Percentiles rank a stretch among this genome's conserved stretches.
These are phyloP conservation scores for Aspergillus avenaceus DNA, from an alignment of 495 filamentous ascomycete species.

Conservation along the genomic window DNA sequence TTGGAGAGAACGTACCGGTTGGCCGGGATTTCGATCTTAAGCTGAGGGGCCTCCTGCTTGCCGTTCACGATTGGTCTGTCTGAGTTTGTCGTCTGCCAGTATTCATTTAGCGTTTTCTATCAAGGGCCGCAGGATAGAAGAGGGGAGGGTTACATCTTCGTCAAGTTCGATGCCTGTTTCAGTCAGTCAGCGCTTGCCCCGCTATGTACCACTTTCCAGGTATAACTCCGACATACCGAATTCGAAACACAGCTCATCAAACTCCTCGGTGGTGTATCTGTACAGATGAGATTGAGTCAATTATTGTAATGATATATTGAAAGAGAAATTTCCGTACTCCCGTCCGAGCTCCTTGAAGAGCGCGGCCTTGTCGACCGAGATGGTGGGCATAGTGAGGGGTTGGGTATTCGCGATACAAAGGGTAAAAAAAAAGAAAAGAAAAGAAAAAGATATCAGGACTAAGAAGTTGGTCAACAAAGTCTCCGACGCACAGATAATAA, in stretches of 20 bases:
- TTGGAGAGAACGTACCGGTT: slow-evolving; percentile 57
- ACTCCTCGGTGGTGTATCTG: slow-evolving; percentile 87
- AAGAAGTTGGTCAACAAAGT: slow-evolving; percentile 2
- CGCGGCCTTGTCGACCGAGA: slow-evolving; percentile 88
- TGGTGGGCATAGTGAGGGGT: slow-evolving; percentile 68
- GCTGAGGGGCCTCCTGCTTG: slow-evolving; percentile 80
- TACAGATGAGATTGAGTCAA: background rate
- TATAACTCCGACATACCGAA: slow-evolving; percentile 59
- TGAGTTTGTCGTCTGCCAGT: slow-evolving; percentile 61
- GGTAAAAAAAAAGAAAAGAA: slow-evolving; percentile 5
- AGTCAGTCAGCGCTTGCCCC: slow-evolving; percentile 34
- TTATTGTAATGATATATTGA: background rate
- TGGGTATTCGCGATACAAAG: slow-evolving; percentile 17
- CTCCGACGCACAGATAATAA: background rate
- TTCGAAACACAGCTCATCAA: slow-evolving; percentile 97
- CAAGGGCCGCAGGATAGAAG: background rate
- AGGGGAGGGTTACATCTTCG: slow-evolving; percentile 62
- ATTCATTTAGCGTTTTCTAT: slow-evolving; percentile 4
- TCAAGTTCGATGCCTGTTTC: slow-evolving; percentile 84
- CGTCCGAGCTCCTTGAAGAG: slow-evolving; percentile 89
- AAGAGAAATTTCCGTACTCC: slow-evolving; percentile 54
- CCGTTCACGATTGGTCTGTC: slow-evolving; percentile 70
- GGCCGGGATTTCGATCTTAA: slow-evolving; percentile 98
- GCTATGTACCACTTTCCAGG: slow-evolving; percentile 11
- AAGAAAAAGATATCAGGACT: slow-evolving; percentile 1